A percentile compares a stretch with the other conserved stretches of the same genome.
Conservation (phyloP, 768 basidiomycete genomes). For the Termitomyces titanicus region DNA sequence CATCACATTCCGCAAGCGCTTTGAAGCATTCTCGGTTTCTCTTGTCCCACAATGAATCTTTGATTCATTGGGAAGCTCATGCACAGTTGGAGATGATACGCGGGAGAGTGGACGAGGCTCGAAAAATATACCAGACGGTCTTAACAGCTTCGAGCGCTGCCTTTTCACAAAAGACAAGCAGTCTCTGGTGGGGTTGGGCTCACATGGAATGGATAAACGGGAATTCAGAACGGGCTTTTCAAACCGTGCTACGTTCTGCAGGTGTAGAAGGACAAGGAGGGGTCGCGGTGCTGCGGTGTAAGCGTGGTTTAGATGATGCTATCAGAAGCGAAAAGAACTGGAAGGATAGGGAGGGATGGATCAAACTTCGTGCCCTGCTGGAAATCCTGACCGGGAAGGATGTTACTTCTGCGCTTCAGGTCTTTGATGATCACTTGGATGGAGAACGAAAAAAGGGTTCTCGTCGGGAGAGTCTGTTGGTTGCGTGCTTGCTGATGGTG, state of each 20-base stretch:
- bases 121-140: slow-evolving; percentile 74
- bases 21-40: slow-evolving; percentile 64
- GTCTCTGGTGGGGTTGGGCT: slow-evolving; percentile 81
- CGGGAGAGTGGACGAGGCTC: slow-evolving; percentile 61
- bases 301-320: slow-evolving; percentile 58
- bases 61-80: slow-evolving; percentile 72
- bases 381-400: slow-evolving; percentile 53
- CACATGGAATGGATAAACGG: slow-evolving; percentile 78
- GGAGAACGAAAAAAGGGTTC: slow-evolving; percentile 19
- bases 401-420: slow-evolving; percentile 31
- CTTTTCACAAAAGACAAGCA: slow-evolving; percentile 32
- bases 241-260: slow-evolving; percentile 51
- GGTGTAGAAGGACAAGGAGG: slow-evolving; percentile 50
- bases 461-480: slow-evolving; percentile 51
- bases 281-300: slow-evolving; percentile 58
- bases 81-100: slow-evolving; percentile 69
- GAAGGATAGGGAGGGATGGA: slow-evolving; percentile 65
- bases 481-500: slow-evolving; percentile 54
- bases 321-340: slow-evolving; percentile 28
- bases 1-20: slow-evolving; percentile 42
- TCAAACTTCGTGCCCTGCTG: slow-evolving; percentile 59
- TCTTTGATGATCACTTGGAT: slow-evolving; percentile 36
- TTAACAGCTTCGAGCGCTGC: slow-evolving; percentile 43
- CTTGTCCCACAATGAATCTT: slow-evolving; percentile 57
- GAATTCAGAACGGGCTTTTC: slow-evolving; percentile 43